These are phyloP conservation scores for Carnegiea gigantea DNA, from an alignment of 179 eudicot species.

Conservation along the genomic window DNA sequence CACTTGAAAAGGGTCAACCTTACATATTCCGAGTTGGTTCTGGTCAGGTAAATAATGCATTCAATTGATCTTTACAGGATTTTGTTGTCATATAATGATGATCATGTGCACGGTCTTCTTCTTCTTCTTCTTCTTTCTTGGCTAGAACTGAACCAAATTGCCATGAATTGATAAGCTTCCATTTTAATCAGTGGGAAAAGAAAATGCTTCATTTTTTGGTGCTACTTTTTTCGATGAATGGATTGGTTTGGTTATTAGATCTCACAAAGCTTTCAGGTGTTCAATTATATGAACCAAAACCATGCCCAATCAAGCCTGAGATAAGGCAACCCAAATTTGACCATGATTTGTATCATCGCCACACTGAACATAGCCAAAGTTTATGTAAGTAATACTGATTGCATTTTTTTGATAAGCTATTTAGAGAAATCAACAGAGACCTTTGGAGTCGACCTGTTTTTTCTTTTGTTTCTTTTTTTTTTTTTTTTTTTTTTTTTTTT, in stretches of 20 bases:
- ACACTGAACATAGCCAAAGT: not conserved
- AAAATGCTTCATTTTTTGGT: not conserved
- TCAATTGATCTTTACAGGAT: conserved; percentile 8
- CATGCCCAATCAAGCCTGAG: not conserved
- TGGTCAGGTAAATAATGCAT: conserved; percentile 61
- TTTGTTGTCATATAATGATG: not conserved
- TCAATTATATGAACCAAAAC: not conserved
- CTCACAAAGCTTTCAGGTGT: not conserved
- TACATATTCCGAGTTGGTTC: conserved; percentile 93
- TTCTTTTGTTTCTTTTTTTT: too few relatives aligned
- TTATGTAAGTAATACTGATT: not conserved
- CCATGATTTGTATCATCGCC: too few relatives aligned
- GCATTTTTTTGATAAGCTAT: not conserved
- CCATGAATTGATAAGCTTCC: not conserved
- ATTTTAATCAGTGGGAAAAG: not conserved
- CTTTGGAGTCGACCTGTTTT: too few relatives aligned
- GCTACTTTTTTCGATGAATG: not conserved
- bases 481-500: too few relatives aligned
- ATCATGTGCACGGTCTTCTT: not conserved
- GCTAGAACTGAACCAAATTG: not conserved
- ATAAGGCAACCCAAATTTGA: not conserved
- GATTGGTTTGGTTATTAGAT: not conserved
- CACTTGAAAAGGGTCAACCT: conserved; percentile 75
- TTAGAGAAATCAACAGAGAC: too few relatives aligned
- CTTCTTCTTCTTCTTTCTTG: not conserved